Evolutionary conservation across 2,329 filamentous ascomycete species (phyloP).

Genomic region (Trichoderma arundinaceum): DNA sequence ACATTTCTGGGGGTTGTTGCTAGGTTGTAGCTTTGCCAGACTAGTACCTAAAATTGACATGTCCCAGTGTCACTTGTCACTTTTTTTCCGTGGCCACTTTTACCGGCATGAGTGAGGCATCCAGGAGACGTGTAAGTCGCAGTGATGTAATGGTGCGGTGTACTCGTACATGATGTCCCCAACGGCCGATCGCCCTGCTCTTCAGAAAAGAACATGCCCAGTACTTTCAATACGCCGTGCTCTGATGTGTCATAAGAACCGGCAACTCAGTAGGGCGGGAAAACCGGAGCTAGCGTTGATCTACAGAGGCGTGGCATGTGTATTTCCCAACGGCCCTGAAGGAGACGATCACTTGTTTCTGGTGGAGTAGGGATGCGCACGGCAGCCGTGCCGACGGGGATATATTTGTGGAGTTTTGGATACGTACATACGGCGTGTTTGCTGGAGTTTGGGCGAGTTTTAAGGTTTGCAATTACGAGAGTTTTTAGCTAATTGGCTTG

Average conservation of each 20-base stretch:
- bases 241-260: conserved; percentile 15
- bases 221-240: neutral
- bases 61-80: neutral
- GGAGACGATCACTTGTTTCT: neutral
- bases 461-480: neutral
- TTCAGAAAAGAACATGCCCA: too few relatives aligned
- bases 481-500: too few relatives aligned
- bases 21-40: neutral
- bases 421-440: neutral
- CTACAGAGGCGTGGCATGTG: neutral
- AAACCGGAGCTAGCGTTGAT: conserved; percentile 10
- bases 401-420: conserved; percentile 1
- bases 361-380: conserved; percentile 23
- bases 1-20: neutral
- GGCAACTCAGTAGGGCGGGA: neutral
- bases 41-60: neutral
- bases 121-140: neutral
- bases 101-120: neutral
- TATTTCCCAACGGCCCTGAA: too few relatives aligned
- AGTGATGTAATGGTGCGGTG: neutral
- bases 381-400: conserved; percentile 17
- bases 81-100: neutral
- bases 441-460: neutral
- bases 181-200: neutral
- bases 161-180: too few relatives aligned